Evolutionary conservation across 805 yeast species (phyloP).

Genomic region (Vanderwaltozyma polyspora): DNA sequence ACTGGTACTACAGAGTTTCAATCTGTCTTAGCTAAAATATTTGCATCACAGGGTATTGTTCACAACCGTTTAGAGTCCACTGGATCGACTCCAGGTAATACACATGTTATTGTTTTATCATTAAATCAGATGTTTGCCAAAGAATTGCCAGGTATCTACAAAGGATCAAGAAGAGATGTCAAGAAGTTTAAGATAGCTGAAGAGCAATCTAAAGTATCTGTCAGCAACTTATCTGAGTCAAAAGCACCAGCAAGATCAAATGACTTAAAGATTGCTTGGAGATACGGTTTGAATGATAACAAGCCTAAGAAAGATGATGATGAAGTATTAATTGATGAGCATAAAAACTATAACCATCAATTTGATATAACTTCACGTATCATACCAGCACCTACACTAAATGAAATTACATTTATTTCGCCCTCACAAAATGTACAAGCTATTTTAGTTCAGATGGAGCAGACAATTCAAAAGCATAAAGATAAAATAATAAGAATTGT

Average conservation of each 20-base stretch:
- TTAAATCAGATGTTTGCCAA: constrained; percentile 46
- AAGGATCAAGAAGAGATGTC: constrained; percentile 55
- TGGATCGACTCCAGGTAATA: constrained; percentile 26
- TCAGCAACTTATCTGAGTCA: constrained; percentile 46
- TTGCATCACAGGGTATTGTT: constrained; percentile 65
- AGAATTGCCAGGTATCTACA: constrained; percentile 67
- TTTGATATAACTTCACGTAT: constrained; percentile 70
- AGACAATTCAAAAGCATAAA: constrained; percentile 32
- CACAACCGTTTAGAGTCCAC: constrained; percentile 43
- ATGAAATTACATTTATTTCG: constrained; percentile 51
- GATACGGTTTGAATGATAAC: constrained; percentile 53
- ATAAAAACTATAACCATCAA: constrained; percentile 48
- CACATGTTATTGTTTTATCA: constrained; percentile 59
- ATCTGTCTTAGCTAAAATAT: constrained; percentile 54
- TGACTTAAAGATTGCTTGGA: constrained; percentile 86
- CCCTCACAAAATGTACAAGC: constrained; percentile 22
- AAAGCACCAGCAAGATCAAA: constrained; percentile 17
- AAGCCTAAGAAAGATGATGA: constrained; percentile 3
- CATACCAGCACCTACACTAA: constrained; percentile 50
- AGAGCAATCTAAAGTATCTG: constrained; percentile 55
- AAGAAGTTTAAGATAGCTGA: constrained; percentile 47
- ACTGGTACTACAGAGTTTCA: constrained; percentile 82
- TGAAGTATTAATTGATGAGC: constrained; percentile 20
- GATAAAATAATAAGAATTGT: constrained; percentile 50
- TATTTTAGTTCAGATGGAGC: constrained; percentile 33